These are phyloP conservation scores for Noccaea bulbosa DNA, from an alignment of 345 rosid species.

Conservation along the genomic window DNA sequence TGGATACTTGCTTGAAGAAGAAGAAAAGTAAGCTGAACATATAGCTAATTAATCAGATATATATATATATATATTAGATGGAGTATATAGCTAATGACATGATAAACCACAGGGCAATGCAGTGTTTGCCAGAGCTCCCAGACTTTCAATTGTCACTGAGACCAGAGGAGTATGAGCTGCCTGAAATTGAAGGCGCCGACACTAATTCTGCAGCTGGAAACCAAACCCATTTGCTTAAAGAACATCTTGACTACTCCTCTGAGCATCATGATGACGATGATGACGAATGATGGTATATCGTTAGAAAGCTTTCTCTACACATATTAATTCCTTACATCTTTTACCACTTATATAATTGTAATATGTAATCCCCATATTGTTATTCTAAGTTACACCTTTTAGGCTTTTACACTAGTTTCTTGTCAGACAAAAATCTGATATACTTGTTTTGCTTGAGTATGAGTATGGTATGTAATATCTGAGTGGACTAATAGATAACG, in stretches of 20 bases:
- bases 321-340: conserved; percentile 31
- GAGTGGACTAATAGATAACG: not conserved
- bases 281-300: conserved; percentile 37
- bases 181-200: conserved; percentile 60
- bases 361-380: conserved; percentile 15
- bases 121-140: conserved; percentile 81
- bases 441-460: conserved; percentile 22
- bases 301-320: conserved; percentile 16
- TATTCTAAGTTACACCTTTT: conserved; percentile 26
- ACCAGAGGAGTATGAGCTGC: conserved; percentile 74
- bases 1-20: conserved; percentile 82
- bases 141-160: conserved; percentile 81
- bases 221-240: conserved; percentile 56
- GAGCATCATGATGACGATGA: conserved; percentile 32
- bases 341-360: conserved; percentile 31
- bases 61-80: not conserved
- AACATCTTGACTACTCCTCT: conserved; percentile 59
- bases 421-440: conserved; percentile 31
- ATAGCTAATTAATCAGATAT: too few relatives aligned
- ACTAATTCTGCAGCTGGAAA: conserved; percentile 53
- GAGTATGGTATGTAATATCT: conserved; percentile 15
- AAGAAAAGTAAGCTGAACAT: conserved; percentile 76
- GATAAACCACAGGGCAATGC: conserved; percentile 61
- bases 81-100: conserved; percentile 10
- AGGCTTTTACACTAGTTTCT: conserved; percentile 29